phyloP scores from a whole-genome alignment of 2,329 filamentous ascomycete species.

The Periglandula ipomoeae region DNA sequence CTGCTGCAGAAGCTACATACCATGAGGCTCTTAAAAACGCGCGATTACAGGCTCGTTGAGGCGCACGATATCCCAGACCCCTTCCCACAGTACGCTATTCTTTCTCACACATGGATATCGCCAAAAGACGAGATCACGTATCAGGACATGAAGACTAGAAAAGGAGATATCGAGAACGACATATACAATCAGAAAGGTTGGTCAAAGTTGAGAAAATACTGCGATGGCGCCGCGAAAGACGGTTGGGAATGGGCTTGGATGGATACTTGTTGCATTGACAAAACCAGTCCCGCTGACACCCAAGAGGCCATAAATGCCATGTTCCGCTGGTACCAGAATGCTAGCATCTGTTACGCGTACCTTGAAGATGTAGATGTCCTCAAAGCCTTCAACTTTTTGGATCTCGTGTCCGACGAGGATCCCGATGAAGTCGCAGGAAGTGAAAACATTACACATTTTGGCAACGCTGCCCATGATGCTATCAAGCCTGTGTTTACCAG shows the following conservation, averaged over 20 bases:
- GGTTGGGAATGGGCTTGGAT: slow-evolving; percentile 16
- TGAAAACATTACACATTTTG: neutral
- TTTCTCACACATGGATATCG: slow-evolving; percentile 15
- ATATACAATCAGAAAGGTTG: slow-evolving; percentile 1
- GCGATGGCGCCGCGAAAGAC: neutral
- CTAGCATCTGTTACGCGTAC: slow-evolving; percentile 19
- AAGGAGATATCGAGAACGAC: neutral
- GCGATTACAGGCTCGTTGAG: neutral
- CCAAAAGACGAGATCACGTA: slow-evolving; percentile 9
- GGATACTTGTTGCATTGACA: slow-evolving; percentile 21
- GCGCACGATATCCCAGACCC: neutral
- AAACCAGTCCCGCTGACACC: slow-evolving; percentile 15
- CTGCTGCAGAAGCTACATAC: neutral
- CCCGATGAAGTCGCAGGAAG: neutral
- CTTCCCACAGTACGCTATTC: slow-evolving; percentile 14
- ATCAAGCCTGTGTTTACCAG: neutral
- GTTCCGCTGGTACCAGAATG: slow-evolving; percentile 16
- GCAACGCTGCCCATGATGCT: neutral
- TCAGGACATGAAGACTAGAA: slow-evolving; percentile 9
- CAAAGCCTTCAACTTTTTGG: neutral
- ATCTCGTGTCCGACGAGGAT: neutral
- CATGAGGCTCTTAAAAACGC: neutral
- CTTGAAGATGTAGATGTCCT: slow-evolving; percentile 10
- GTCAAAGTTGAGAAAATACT: neutral
- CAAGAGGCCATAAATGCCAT: slow-evolving; percentile 21